phyloP scores from a whole-genome alignment of 495 filamentous ascomycete genomes.

The Lichenothelia convexa region DNA sequence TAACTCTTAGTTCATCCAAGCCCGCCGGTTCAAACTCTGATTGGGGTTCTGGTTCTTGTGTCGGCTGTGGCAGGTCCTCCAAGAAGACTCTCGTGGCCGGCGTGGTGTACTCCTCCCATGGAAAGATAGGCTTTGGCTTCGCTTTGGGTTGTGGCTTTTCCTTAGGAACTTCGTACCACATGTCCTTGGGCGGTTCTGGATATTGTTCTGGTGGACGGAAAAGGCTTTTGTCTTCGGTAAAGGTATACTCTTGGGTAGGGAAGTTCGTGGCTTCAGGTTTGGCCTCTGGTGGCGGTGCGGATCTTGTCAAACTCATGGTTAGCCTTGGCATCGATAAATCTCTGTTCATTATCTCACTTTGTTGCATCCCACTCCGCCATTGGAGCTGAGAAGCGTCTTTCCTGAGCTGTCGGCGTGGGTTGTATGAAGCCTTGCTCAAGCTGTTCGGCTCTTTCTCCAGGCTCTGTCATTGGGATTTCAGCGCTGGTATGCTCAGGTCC shows the following conservation, averaged over 20 bases:
- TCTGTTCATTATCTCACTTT: conserved; percentile 34
- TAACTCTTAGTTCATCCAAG: no score
- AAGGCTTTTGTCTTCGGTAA: conserved; percentile 49
- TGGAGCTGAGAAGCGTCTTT: conserved; percentile 31
- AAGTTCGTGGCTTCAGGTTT: conserved; percentile 65
- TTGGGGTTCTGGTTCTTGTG: conserved; percentile 3
- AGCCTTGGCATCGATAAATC: not conserved
- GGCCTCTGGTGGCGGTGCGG: conserved; percentile 53
- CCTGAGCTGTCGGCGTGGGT: conserved; percentile 24
- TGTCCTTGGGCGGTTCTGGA: conserved; percentile 63
- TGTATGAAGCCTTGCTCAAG: conserved; percentile 21
- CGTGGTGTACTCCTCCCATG: conserved; percentile 55
- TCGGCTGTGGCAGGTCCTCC: conserved; percentile 27
- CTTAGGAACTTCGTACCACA: conserved; percentile 66
- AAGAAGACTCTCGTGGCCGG: conserved; percentile 57
- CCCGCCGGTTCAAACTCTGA: no score
- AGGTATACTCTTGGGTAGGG: conserved; percentile 50
- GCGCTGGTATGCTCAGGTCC: conserved; percentile 3
- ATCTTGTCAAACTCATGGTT: conserved; percentile 31
- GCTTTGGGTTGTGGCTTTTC: conserved; percentile 32
- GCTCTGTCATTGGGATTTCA: conserved; percentile 22
- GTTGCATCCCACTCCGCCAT: conserved; percentile 48
- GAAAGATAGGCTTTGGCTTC: conserved; percentile 53
- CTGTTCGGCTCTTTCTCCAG: conserved; percentile 19
- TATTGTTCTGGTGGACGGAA: conserved; percentile 60